Evolutionary conservation across 768 basidiomycete species (phyloP).

Genomic region (Leccinum broughii): DNA sequence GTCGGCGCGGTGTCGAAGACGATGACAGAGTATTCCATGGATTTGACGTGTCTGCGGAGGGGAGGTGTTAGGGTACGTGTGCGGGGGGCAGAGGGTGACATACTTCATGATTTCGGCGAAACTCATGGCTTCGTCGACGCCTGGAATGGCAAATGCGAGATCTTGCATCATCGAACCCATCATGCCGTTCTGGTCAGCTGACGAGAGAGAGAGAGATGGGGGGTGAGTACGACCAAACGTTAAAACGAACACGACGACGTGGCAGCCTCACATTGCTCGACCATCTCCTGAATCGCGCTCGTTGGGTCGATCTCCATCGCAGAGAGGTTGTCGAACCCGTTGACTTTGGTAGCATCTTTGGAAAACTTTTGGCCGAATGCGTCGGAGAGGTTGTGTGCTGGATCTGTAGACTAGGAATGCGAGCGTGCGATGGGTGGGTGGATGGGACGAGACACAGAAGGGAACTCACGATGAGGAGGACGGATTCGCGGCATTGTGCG

Average conservation of each 20-base stretch:
- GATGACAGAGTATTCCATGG: constrained; percentile 99
- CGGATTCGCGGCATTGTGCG: constrained; percentile 87
- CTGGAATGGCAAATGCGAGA: constrained; percentile 97
- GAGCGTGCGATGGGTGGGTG: no score
- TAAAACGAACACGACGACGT: not conserved
- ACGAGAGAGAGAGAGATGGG: not conserved
- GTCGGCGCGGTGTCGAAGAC: constrained; percentile 99
- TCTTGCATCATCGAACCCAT: constrained; percentile 99
- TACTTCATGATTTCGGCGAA: constrained; percentile 99
- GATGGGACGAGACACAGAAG: not conserved
- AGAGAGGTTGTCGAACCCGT: constrained; percentile 93
- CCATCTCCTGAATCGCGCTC: constrained; percentile 98
- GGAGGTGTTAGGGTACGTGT: constrained; percentile 2
- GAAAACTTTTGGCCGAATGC: constrained; percentile 99
- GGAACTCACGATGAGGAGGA: constrained; percentile 84
- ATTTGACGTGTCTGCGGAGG: constrained; percentile 86
- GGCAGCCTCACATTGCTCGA: constrained; percentile 77
- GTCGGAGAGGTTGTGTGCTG: constrained; percentile 99
- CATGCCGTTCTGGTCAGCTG: constrained; percentile 87
- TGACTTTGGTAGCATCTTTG: constrained; percentile 97
- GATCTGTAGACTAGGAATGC: constrained; percentile 83
- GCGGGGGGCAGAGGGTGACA: not conserved
- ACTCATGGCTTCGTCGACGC: constrained; percentile 99
- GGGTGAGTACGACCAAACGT: not conserved
- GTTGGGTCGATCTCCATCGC: constrained; percentile 99